phyloP scores from a whole-genome alignment of 805 yeast species.

The Wickerhamiella parazyma region DNA sequence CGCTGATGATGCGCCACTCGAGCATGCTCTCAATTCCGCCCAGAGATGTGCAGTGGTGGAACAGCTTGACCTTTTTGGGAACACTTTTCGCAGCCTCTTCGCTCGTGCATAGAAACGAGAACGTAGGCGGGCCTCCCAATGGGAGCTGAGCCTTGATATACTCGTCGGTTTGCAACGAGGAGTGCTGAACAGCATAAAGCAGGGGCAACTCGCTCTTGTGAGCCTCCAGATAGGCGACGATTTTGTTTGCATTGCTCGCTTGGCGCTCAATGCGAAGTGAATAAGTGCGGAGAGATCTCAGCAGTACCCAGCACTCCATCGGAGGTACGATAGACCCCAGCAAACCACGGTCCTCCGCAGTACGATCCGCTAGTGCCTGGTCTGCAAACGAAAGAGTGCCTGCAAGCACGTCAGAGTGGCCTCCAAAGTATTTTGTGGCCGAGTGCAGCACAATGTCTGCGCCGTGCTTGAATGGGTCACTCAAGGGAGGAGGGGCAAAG shows the following conservation, averaged over 20 bases:
- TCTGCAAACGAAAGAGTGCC: constrained; percentile 45
- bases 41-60: constrained; percentile 83
- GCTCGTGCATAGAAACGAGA: constrained; percentile 42
- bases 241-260: constrained; percentile 42
- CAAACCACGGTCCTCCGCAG: constrained; percentile 53
- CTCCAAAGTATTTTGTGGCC: constrained; percentile 87
- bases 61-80: constrained; percentile 24
- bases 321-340: constrained; percentile 73
- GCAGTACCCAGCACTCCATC: constrained; percentile 57
- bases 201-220: constrained; percentile 37
- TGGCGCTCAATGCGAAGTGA: constrained; percentile 61
- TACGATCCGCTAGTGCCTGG: constrained; percentile 15
- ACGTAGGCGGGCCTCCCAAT: constrained; percentile 54
- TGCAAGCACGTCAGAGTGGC: constrained; percentile 84
- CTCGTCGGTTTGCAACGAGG: constrained; percentile 60
- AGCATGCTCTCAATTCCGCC: constrained; percentile 87
- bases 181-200: constrained; percentile 46
- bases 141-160: constrained; percentile 54
- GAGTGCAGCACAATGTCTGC: constrained; percentile 88
- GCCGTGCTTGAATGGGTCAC: constrained; percentile 66
- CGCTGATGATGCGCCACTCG: constrained; percentile 80
- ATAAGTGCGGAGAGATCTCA: constrained; percentile 71
- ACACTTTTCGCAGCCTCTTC: constrained; percentile 39
- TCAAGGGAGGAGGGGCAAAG: constrained; percentile 86
- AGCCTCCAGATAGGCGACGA: constrained; percentile 46